Percentiles rank a stretch among this genome's conserved stretches.
Conservation (phyloP, 306 rosid species). For the Trichosanthes truncata region DNA sequence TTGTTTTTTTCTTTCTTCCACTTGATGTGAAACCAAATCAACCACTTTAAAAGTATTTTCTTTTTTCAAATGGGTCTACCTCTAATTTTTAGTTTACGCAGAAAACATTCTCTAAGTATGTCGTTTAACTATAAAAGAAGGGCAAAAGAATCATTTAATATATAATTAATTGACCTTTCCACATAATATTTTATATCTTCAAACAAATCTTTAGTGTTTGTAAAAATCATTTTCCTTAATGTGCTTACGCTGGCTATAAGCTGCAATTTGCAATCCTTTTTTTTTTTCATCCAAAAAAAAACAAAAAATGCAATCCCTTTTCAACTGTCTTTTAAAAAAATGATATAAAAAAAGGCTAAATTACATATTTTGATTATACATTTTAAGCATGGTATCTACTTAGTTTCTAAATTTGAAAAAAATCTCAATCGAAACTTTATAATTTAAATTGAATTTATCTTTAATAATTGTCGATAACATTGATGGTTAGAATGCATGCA, state of each 20-base stretch:
- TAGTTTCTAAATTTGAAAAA: no score
- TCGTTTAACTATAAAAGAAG: neutral
- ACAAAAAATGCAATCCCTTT: neutral
- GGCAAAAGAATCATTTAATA: neutral
- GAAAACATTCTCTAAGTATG: conserved; percentile 2
- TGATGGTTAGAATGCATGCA: no score
- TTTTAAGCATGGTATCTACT: no score
- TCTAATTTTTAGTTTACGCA: neutral
- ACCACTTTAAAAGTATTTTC: neutral
- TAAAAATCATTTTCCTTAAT: neutral
- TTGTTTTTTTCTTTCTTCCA: conserved; percentile 11
- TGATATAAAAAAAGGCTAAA: neutral
- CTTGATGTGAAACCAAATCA: conserved; percentile 37
- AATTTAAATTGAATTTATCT: no score
- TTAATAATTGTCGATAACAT: no score
- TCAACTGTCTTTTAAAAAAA: neutral
- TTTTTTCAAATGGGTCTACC: neutral
- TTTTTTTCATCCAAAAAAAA: no score
- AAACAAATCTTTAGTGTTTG: neutral
- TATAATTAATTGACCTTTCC: neutral
- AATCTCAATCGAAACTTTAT: neutral
- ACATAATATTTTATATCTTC: neutral
- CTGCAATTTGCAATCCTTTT: neutral
- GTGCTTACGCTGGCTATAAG: neutral
- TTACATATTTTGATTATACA: neutral